A percentile compares a stretch with the other conserved stretches of the same genome.
phyloP scores from a whole-genome alignment of 2,329 filamentous ascomycete species.

The Niveomyces coronatus region DNA sequence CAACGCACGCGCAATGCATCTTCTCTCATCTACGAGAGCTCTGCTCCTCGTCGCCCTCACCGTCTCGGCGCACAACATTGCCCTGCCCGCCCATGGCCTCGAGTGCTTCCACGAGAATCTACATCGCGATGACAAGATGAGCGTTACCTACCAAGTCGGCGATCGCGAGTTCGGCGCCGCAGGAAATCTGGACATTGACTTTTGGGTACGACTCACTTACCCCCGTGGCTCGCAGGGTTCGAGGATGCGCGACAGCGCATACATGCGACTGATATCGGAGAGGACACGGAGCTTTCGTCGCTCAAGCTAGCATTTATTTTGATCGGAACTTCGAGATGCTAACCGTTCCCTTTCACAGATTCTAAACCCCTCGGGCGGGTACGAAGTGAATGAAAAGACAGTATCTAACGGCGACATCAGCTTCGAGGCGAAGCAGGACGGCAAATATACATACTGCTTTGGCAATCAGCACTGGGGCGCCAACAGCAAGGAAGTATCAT shows the following conservation, averaged over 20 bases:
- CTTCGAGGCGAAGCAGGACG: slow-evolving; percentile 76
- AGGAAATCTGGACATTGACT: slow-evolving; percentile 92
- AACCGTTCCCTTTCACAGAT: slow-evolving; percentile 40
- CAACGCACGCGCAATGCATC: slow-evolving; percentile 26
- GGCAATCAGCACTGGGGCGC: slow-evolving; percentile 98
- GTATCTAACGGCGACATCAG: slow-evolving; percentile 88
- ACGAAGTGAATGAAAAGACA: slow-evolving; percentile 69
- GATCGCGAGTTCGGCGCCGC: slow-evolving; percentile 92
- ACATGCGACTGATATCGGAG: background rate
- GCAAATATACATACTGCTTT: slow-evolving; percentile 94
- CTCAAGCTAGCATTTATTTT: no score
- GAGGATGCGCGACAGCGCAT: background rate
- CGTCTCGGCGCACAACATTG: slow-evolving; percentile 84
- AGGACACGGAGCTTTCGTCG: background rate
- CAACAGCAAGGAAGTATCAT: slow-evolving; percentile 93
- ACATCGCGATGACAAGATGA: slow-evolving; percentile 95
- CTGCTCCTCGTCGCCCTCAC: slow-evolving; percentile 35
- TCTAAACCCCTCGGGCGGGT: slow-evolving; percentile 63
- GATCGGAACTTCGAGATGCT: slow-evolving; percentile 5
- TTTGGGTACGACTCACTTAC: slow-evolving; percentile 61
- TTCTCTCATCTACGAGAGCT: slow-evolving; percentile 34
- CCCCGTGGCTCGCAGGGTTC: background rate
- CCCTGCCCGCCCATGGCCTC: slow-evolving; percentile 81
- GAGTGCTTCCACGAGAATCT: slow-evolving; percentile 97
- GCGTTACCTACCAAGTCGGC: slow-evolving; percentile 94